Conservation (phyloP, 1,284 basidiomycete genomes). For the Ceratobasidium sp. region DNA sequence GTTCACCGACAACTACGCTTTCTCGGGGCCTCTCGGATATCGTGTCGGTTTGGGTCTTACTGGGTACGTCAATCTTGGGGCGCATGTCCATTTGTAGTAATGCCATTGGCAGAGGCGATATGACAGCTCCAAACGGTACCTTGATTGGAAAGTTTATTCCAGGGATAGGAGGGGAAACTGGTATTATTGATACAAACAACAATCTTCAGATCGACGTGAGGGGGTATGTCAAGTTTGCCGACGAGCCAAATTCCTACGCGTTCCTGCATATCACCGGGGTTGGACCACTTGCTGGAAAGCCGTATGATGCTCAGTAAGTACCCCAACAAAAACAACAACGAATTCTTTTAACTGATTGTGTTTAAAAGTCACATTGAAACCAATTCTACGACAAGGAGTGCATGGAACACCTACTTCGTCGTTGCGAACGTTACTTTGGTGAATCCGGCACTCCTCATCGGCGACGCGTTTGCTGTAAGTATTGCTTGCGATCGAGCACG, state of each 20-base stretch:
- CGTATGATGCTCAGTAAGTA: conserved; percentile 11
- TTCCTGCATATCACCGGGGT: not conserved
- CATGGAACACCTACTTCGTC: conserved; percentile 17
- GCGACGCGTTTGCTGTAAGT: conserved; percentile 6
- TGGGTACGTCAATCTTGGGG: not conserved
- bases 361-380: conserved; percentile 10
- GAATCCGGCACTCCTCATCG: not conserved
- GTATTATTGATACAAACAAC: conserved; percentile 6
- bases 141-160: conserved; percentile 5
- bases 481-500: not conserved
- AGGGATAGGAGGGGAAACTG: conserved; percentile 3
- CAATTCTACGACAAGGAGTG: not conserved
- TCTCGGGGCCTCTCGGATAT: not conserved
- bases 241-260: not conserved
- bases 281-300: not conserved
- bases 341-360: not conserved
- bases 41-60: not conserved
- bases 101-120: not conserved
- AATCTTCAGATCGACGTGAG: conserved; percentile 6
- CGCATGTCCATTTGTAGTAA: not conserved
- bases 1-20: not conserved
- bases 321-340: not conserved
- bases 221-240: not conserved
- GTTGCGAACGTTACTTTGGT: not conserved
- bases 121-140: not conserved